Conservation (phyloP, 2,329 filamentous ascomycete species). For the Fusarium oligoseptatum region DNA sequence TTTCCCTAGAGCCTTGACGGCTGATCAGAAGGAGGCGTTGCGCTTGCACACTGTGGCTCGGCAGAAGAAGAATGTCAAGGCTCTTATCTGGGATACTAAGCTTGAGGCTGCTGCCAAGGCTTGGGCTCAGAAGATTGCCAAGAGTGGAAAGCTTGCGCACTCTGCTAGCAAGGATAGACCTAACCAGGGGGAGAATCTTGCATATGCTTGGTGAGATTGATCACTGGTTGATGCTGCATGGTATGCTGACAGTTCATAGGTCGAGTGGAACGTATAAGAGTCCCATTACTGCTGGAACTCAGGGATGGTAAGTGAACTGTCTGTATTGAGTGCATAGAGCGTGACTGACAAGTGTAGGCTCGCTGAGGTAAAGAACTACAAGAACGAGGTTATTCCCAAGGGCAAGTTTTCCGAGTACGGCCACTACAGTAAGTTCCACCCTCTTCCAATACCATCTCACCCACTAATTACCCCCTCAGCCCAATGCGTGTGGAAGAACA, state of each 20-base stretch:
- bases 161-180: slow-evolving; percentile 16
- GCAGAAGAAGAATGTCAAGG: slow-evolving; percentile 26
- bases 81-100: slow-evolving; percentile 26
- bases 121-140: slow-evolving; percentile 37
- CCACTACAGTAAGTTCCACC: slow-evolving; percentile 43
- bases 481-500: slow-evolving; percentile 50
- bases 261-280: slow-evolving; percentile 21
- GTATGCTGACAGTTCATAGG: background rate
- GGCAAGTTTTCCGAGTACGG: slow-evolving; percentile 44
- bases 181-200: slow-evolving; percentile 42
- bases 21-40: slow-evolving; percentile 32
- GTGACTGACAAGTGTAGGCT: slow-evolving; percentile 13
- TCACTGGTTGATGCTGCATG: background rate
- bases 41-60: slow-evolving; percentile 37
- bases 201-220: slow-evolving; percentile 26
- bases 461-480: slow-evolving; percentile 26
- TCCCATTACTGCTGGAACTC: slow-evolving; percentile 30
- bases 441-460: accelerated
- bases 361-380: slow-evolving; percentile 32
- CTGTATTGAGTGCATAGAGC: accelerated
- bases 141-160: slow-evolving; percentile 27
- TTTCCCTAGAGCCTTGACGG: slow-evolving; percentile 20
- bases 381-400: slow-evolving; percentile 37
- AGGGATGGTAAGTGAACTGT: slow-evolving; percentile 36
- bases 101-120: slow-evolving; percentile 27